Conservation (phyloP, 192 early-diverging fungal genomes). For the Mortierella alpina region DNA sequence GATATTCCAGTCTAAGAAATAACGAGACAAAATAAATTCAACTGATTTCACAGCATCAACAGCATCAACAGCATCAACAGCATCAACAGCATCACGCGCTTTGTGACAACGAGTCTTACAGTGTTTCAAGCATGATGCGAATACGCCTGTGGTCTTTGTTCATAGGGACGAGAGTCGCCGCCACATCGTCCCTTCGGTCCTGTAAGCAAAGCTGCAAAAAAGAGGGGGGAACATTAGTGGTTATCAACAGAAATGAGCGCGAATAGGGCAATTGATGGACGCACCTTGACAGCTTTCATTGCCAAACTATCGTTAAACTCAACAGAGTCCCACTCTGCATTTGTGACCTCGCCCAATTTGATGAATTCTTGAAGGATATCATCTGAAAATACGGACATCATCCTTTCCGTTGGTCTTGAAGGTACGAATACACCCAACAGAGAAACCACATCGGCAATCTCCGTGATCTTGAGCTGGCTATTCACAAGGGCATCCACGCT, state of each 20-base stretch:
- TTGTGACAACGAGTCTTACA: slow-evolving; percentile 11
- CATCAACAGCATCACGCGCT: too few relatives aligned
- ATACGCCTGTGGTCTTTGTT: slow-evolving; percentile 14
- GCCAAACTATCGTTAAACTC: slow-evolving; percentile 18
- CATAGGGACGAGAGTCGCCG: slow-evolving; percentile 12
- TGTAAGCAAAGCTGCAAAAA: slow-evolving; percentile 19
- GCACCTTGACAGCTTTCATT: slow-evolving; percentile 25
- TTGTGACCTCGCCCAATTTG: slow-evolving; percentile 14
- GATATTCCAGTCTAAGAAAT: slow-evolving; percentile 22
- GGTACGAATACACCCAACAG: slow-evolving; percentile 19
- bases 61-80: too few relatives aligned
- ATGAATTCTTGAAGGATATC: slow-evolving; percentile 14
- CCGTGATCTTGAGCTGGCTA: slow-evolving; percentile 13
- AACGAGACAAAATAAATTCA: slow-evolving; percentile 7
- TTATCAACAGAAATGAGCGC: slow-evolving; percentile 1
- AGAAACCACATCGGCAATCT: slow-evolving; percentile 21
- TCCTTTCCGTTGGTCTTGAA: slow-evolving; percentile 17
- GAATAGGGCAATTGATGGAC: slow-evolving; percentile 3
- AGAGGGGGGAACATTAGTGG: slow-evolving; percentile 5
- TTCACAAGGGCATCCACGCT: slow-evolving; percentile 18
- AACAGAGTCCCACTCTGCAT: slow-evolving; percentile 24
- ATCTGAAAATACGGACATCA: slow-evolving; percentile 20
- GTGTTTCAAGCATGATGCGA: slow-evolving; percentile 18
- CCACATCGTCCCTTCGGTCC: slow-evolving; percentile 18
- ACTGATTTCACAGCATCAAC: neutral